Conservation (phyloP, 345 rosid species). For the Clausena lansium region DNA sequence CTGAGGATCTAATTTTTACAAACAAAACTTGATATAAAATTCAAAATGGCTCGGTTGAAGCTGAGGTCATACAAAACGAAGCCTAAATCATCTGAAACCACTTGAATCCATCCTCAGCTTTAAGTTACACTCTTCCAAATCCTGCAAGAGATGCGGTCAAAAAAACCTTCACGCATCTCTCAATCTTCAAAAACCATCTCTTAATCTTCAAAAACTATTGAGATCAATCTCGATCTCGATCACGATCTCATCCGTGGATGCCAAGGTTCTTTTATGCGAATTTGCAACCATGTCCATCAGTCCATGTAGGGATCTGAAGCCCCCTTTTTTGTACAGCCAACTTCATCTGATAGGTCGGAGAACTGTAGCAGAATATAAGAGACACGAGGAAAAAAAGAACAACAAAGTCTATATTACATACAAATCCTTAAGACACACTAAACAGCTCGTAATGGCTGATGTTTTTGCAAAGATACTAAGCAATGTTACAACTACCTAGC, state of each 20-base stretch:
- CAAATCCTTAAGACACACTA: background rate
- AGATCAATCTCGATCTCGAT: too few species aligned
- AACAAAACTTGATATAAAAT: too few species aligned
- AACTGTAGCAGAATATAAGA: background rate
- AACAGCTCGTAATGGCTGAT: background rate
- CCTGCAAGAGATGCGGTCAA: background rate
- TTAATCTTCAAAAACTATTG: too few species aligned
- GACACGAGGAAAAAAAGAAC: background rate
- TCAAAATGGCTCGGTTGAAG: too few species aligned
- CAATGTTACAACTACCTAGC: slow-evolving; percentile 6
- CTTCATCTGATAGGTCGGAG: background rate
- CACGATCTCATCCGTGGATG: background rate
- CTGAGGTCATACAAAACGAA: too few species aligned
- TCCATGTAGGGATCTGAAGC: background rate
- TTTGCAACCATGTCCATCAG: background rate
- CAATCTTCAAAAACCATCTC: too few species aligned
- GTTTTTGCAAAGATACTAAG: background rate
- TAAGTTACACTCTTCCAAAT: background rate
- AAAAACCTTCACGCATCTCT: too few species aligned
- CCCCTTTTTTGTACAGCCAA: background rate
- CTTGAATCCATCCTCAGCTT: background rate
- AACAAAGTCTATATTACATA: slow-evolving; percentile 1
- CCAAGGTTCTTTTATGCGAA: background rate
- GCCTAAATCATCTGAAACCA: background rate
- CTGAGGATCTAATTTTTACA: background rate